A percentile compares a stretch with the other conserved stretches of the same genome.
phyloP scores from a whole-genome alignment of 1,284 basidiomycete genomes.

The Cystobasidiaceae sp. region DNA sequence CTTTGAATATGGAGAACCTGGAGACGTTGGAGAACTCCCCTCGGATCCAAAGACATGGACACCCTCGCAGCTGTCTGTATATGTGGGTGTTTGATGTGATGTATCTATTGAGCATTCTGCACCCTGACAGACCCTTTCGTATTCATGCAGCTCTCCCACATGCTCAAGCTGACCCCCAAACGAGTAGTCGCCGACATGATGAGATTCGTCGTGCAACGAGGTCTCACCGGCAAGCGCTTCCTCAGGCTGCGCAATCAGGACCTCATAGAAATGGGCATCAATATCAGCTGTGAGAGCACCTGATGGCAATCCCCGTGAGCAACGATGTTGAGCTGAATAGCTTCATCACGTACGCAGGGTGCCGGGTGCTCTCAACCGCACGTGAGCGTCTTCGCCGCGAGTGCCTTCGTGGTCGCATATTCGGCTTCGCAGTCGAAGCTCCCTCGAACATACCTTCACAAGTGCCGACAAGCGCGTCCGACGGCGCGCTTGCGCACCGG shows the following conservation, averaged over 20 bases:
- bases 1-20: conserved; percentile 16
- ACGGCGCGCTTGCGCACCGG: background rate
- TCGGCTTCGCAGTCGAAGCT: conserved; percentile 27
- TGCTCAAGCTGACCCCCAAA: conserved; percentile 20
- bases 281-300: conserved; percentile 28
- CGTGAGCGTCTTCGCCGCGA: conserved; percentile 32
- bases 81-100: conserved; percentile 3
- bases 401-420: conserved; percentile 28
- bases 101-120: too few species aligned
- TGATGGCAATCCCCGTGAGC: background rate
- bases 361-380: conserved; percentile 21
- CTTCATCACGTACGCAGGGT: background rate
- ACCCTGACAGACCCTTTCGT: background rate
- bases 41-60: conserved; percentile 28
- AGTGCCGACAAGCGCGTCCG: background rate
- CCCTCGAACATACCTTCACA: background rate
- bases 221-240: conserved; percentile 38
- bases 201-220: conserved; percentile 35
- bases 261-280: conserved; percentile 39
- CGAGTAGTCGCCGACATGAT: conserved; percentile 34
- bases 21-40: conserved; percentile 15
- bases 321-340: background rate
- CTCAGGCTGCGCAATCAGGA: conserved; percentile 37
- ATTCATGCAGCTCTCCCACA: conserved; percentile 20
- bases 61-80: conserved; percentile 14